phyloP scores from a whole-genome alignment of 1,284 basidiomycete genomes.

The Pseudozyma hubeiensis region DNA sequence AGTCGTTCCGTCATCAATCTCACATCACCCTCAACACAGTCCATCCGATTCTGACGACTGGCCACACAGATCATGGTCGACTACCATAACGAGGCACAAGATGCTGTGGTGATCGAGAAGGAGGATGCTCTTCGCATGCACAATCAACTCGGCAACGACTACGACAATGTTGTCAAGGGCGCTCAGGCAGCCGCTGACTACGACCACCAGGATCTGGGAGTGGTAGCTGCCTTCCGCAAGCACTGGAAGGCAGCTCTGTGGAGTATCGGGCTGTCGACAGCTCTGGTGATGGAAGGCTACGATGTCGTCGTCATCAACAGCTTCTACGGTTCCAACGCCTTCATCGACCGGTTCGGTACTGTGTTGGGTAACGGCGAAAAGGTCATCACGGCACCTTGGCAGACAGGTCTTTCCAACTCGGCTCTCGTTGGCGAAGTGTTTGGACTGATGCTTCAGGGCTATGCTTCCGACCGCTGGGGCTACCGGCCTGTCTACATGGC shows the following conservation, averaged over 20 bases:
- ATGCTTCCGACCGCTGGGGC: constrained; percentile 32
- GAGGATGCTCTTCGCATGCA: neutral
- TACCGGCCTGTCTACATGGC: constrained; percentile 61
- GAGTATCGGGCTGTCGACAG: constrained; percentile 70
- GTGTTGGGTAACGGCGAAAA: constrained; percentile 11
- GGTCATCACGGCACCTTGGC: constrained; percentile 70
- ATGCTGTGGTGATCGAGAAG: too few species aligned
- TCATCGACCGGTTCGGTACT: constrained; percentile 62
- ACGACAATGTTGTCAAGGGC: constrained; percentile 57
- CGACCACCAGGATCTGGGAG: constrained; percentile 69
- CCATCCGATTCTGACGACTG: too few species aligned
- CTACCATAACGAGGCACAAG: too few species aligned
- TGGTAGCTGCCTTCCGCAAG: constrained; percentile 67
- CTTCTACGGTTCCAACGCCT: constrained; percentile 45
- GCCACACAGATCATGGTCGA: too few species aligned
- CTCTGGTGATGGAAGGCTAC: constrained; percentile 71
- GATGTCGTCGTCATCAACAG: constrained; percentile 68
- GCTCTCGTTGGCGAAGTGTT: constrained; percentile 37
- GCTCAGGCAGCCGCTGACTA: constrained; percentile 64
- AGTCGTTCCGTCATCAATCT: too few species aligned
- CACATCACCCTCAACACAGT: too few species aligned
- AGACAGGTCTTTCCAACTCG: constrained; percentile 66
- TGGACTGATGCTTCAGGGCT: constrained; percentile 32
- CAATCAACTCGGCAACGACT: constrained; percentile 33
- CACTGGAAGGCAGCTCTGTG: constrained; percentile 71